phyloP scores from a whole-genome alignment of 2,329 filamentous ascomycete species.

The Fusarium sp. region DNA sequence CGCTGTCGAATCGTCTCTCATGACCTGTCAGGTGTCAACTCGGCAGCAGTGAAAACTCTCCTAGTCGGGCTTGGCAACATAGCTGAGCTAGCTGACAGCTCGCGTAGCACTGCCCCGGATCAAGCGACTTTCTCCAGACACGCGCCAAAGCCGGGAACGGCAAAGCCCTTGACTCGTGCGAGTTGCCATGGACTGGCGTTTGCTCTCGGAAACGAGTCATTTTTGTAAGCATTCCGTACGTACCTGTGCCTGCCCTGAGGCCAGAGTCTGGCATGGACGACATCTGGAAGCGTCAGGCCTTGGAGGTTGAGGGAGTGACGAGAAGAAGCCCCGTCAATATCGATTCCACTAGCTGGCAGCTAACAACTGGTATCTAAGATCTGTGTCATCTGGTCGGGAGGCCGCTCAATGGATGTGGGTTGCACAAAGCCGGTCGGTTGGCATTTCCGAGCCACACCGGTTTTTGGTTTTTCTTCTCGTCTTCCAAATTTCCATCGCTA shows the following conservation, averaged over 20 bases:
- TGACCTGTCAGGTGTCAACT: slow-evolving; percentile 20
- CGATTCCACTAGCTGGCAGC: not conserved
- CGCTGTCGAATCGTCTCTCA: slow-evolving; percentile 6
- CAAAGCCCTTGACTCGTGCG: slow-evolving; percentile 5
- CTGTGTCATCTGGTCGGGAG: not conserved
- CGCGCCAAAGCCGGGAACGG: not conserved
- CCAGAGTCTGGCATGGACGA: slow-evolving; percentile 1
- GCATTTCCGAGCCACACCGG: slow-evolving; percentile 1
- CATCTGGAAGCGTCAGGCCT: slow-evolving; percentile 2
- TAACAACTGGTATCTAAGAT: not conserved
- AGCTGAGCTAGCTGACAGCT: slow-evolving; percentile 26
- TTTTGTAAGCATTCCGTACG: not conserved
- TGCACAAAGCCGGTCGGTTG: not conserved
- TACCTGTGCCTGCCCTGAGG: not conserved
- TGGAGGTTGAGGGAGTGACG: not conserved
- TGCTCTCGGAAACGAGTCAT: slow-evolving; percentile 14
- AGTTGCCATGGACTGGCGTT: not conserved
- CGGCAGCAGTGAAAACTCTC: slow-evolving; percentile 24
- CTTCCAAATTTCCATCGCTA: not conserved
- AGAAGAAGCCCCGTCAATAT: not conserved
- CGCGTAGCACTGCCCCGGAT: slow-evolving; percentile 16
- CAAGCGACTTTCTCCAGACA: not conserved
- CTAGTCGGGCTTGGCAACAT: slow-evolving; percentile 29
- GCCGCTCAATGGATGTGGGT: not conserved
- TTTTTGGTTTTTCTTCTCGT: not conserved